These are phyloP conservation scores for Favolaschia claudopus DNA, from an alignment of 768 basidiomycete species.

Conservation along the genomic window DNA sequence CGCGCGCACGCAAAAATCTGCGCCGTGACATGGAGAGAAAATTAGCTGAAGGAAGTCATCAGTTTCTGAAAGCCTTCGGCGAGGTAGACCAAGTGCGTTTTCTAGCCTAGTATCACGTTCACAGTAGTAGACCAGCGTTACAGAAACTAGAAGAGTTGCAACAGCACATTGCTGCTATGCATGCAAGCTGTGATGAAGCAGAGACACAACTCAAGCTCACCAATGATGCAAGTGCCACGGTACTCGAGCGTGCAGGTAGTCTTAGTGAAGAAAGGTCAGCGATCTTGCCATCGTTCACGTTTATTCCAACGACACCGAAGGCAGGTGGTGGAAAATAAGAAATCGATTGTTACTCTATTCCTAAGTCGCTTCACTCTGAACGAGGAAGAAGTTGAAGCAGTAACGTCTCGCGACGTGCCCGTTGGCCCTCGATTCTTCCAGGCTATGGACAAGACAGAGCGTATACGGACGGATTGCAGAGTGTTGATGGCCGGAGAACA, in stretches of 20 bases:
- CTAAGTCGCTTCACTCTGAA: slow-evolving; percentile 86
- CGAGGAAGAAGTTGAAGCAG: slow-evolving; percentile 72
- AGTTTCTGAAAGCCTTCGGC: slow-evolving; percentile 84
- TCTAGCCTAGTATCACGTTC: slow-evolving; percentile 2
- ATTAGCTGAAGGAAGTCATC: slow-evolving; percentile 80
- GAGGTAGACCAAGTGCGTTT: slow-evolving; percentile 88
- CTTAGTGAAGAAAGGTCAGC: slow-evolving; percentile 75
- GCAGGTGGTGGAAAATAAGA: slow-evolving; percentile 72
- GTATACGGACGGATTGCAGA: slow-evolving; percentile 84
- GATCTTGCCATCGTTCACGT: background rate
- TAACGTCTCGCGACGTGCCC: slow-evolving; percentile 82
- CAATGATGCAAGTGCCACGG: slow-evolving; percentile 74
- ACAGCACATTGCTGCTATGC: slow-evolving; percentile 81
- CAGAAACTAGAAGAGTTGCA: slow-evolving; percentile 89
- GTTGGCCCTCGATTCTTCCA: slow-evolving; percentile 79
- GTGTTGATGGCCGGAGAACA: slow-evolving; percentile 88
- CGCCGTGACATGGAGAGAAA: slow-evolving; percentile 86
- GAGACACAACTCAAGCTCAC: slow-evolving; percentile 79
- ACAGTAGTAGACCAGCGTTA: slow-evolving; percentile 9
- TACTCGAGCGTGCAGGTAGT: slow-evolving; percentile 85
- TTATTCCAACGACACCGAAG: slow-evolving; percentile 42
- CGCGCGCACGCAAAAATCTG: slow-evolving; percentile 78
- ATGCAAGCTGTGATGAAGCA: slow-evolving; percentile 81
- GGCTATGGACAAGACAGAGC: slow-evolving; percentile 87
- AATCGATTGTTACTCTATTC: slow-evolving; percentile 80